Evolutionary conservation across 768 basidiomycete genomes (phyloP), one percentile per base, ranked within the genome.

Genomic region (Pleurotus tuber-regium): DNA sequence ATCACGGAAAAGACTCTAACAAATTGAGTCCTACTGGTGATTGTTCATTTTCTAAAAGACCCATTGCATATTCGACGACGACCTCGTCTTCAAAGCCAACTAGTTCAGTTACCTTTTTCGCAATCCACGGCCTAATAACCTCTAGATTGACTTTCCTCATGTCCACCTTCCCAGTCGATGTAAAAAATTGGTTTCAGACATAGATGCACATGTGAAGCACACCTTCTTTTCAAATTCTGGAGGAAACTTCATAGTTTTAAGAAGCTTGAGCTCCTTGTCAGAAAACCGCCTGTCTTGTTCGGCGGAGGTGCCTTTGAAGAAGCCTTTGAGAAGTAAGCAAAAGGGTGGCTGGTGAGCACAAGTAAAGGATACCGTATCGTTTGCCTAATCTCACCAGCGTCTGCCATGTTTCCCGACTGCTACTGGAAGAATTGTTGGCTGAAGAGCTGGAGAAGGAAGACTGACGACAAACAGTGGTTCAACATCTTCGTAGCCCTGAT

Each of bases 11-110:
- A 25, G 42, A 36, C 33, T 38, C 41, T 44, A 6, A 38, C 43
- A 31, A 19, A 7, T 47, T 42, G 40, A 24, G 1, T 66, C 86
- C 57, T 56, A 96, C 94, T n/a, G 89, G 87, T 57, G 88, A 80
- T 12, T 81, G 77, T 42, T 83, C 75, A 60, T 97, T 92, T 63
- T 99, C 97, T 4, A 99, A 72, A 16, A 98, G 76, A 14, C 92
- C 92, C 84, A 93, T 92, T 14, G 93, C 92, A 63, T 97, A 98
- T 63, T 98, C 96, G 24, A 98, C 85, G 35, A 98, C 87, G 36
- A 99, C 86, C 65, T 99, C 97, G 67, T 99, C 97, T 61, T 99
- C 97, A 30, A 98, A 84, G 2, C 95, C 92, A 36, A 94, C 83
- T 18, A 97, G 78, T 52, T 94, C 90, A 2, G 88, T 80, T 51